A percentile compares a stretch with the other conserved stretches of the same genome.
Evolutionary conservation across 2,329 filamentous ascomycete species (phyloP).

Genomic region (Raffaelea albimanens): DNA sequence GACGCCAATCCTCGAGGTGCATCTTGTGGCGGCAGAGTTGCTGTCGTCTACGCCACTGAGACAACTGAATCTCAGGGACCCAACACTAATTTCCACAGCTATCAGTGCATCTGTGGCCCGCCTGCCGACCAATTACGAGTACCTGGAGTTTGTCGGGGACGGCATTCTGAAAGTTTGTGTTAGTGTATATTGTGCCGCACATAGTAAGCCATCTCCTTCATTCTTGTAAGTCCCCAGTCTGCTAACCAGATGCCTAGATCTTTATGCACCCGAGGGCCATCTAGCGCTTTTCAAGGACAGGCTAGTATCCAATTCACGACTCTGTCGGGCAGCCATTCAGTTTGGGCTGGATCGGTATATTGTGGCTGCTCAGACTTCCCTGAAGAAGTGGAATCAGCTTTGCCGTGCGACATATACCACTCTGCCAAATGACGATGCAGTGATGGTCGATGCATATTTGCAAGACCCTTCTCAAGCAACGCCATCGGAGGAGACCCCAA

Average conservation of each 20-base stretch:
- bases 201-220: constrained; percentile 29
- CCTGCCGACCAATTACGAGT: constrained; percentile 63
- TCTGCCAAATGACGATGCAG: too few relatives aligned
- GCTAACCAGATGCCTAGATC: constrained; percentile 31
- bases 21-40: constrained; percentile 54
- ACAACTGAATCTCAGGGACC: constrained; percentile 41
- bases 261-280: constrained; percentile 65
- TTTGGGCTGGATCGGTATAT: constrained; percentile 65
- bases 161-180: constrained; percentile 68
- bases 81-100: constrained; percentile 54
- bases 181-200: constrained; percentile 51
- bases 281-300: constrained; percentile 59
- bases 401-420: constrained; percentile 27
- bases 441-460: neutral
- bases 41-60: constrained; percentile 39
- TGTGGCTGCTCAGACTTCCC: constrained; percentile 56
- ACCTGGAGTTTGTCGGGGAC: constrained; percentile 82
- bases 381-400: constrained; percentile 60
- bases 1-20: constrained; percentile 56
- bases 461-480: neutral
- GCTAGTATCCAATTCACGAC: constrained; percentile 65
- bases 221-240: neutral
- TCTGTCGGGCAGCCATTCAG: constrained; percentile 55
- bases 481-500: constrained; percentile 3
- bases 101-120: constrained; percentile 56